These are phyloP conservation scores for Cyclotella sp. DNA, from an alignment of 108 stramenopile species.

Conservation along the genomic window DNA sequence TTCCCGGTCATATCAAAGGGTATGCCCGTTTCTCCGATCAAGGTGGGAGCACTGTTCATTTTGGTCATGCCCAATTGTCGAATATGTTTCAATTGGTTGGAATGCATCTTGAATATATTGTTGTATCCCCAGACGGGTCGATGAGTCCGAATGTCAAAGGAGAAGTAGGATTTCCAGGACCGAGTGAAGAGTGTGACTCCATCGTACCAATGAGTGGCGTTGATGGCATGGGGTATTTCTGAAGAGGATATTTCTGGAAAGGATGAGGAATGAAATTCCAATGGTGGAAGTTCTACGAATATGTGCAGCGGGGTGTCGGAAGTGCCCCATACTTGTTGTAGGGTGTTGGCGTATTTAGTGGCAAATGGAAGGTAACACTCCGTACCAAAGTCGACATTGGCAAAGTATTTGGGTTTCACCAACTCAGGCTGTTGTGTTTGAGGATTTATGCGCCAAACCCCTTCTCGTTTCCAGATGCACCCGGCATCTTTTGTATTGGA, in stretches of 20 bases:
- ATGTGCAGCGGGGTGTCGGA: slow-evolving; percentile 9
- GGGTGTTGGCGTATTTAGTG: slow-evolving; percentile 12
- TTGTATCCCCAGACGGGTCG: slow-evolving; percentile 37
- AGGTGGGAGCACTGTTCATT: slow-evolving; percentile 40
- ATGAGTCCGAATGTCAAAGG: slow-evolving; percentile 35
- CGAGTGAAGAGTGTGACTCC: slow-evolving; percentile 54
- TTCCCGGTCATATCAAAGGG: slow-evolving; percentile 41
- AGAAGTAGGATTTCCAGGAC: slow-evolving; percentile 37
- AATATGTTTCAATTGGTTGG: slow-evolving; percentile 27
- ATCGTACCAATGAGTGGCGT: slow-evolving; percentile 59
- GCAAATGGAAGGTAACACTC: slow-evolving; percentile 43
- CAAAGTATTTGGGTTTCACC: slow-evolving; percentile 32
- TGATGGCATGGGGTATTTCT: slow-evolving; percentile 22
- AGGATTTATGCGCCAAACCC: slow-evolving; percentile 32
- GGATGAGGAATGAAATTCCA: slow-evolving; percentile 29
- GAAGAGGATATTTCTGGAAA: slow-evolving; percentile 35
- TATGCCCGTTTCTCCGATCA: slow-evolving; percentile 53
- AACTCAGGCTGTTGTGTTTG: slow-evolving; percentile 23
- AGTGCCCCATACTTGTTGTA: slow-evolving; percentile 25
- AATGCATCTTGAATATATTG: slow-evolving; percentile 22
- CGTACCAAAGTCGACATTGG: slow-evolving; percentile 33
- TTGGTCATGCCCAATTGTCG: slow-evolving; percentile 29
- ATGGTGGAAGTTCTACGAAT: slow-evolving; percentile 32
- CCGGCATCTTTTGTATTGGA: slow-evolving; percentile 10
- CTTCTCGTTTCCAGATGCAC: slow-evolving; percentile 42